Percentiles rank a stretch among this genome's conserved stretches.
Conservation (phyloP, 1,284 basidiomycete genomes). For the Malassezia restricta region DNA sequence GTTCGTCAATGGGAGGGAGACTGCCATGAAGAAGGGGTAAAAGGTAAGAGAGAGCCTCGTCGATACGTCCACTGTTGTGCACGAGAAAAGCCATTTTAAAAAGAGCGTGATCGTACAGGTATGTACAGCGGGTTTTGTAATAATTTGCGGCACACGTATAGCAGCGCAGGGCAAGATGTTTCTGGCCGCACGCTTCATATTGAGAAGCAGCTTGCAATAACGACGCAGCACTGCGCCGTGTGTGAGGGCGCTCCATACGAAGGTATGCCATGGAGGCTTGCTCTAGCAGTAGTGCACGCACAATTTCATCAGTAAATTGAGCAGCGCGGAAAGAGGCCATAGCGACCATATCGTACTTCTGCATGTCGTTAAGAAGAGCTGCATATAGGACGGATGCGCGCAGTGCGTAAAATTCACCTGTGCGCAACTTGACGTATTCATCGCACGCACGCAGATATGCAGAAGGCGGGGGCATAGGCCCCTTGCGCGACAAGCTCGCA, state of each 20-base stretch:
- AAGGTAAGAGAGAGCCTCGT: constrained; percentile 49
- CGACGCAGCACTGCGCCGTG: constrained; percentile 49
- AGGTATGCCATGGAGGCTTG: constrained; percentile 50
- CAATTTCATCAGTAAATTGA: constrained; percentile 48
- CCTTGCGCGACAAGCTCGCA: constrained; percentile 25
- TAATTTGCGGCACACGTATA: constrained; percentile 22
- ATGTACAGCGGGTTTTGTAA: constrained; percentile 45
- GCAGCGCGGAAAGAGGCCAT: constrained; percentile 28
- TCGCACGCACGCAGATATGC: constrained; percentile 9
- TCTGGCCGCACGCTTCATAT: constrained; percentile 52
- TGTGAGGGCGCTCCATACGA: constrained; percentile 36
- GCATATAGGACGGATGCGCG: constrained; percentile 35
- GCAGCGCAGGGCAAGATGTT: constrained; percentile 26
- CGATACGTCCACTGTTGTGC: constrained; percentile 50
- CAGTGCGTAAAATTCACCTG: constrained; percentile 20
- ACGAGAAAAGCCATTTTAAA: constrained; percentile 51
- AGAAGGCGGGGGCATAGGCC: not conserved
- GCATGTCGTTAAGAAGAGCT: constrained; percentile 25
- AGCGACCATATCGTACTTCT: constrained; percentile 21
- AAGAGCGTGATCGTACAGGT: constrained; percentile 49
- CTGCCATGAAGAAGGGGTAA: constrained; percentile 29
- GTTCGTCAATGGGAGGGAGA: constrained; percentile 41
- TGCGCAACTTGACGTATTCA: not conserved
- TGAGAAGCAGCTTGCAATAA: constrained; percentile 50
- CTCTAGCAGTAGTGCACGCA: constrained; percentile 51